phyloP scores from a whole-genome alignment of 2,329 filamentous ascomycete genomes.

The Nannizziopsis arthrosporioides region DNA sequence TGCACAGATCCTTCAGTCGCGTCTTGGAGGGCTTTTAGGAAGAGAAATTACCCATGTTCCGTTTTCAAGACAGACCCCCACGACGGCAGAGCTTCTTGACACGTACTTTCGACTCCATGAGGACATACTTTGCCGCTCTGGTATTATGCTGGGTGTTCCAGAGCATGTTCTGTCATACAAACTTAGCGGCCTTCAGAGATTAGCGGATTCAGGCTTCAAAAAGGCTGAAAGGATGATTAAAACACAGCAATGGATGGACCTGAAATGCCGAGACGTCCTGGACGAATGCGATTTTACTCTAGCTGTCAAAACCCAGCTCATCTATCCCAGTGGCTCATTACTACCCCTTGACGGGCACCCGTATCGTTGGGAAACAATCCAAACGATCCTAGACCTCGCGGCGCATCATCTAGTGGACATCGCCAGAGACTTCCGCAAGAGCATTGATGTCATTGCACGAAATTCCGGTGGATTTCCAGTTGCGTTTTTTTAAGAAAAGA shows the following conservation, averaged over 20 bases:
- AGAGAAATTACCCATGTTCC: constrained; percentile 47
- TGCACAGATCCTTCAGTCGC: constrained; percentile 43
- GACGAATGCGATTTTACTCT: constrained; percentile 51
- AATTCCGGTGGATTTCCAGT: constrained; percentile 2
- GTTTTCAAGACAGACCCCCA: constrained; percentile 39
- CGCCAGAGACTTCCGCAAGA: not conserved
- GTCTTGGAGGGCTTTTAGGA: constrained; percentile 45
- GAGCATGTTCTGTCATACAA: constrained; percentile 56
- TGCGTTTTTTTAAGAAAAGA: constrained; percentile 5
- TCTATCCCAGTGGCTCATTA: constrained; percentile 45
- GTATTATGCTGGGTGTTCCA: constrained; percentile 49
- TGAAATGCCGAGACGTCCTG: constrained; percentile 37
- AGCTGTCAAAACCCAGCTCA: constrained; percentile 44
- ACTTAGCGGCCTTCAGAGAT: constrained; percentile 38
- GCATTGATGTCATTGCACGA: constrained; percentile 1
- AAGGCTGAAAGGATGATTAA: constrained; percentile 41
- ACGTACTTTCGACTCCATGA: constrained; percentile 7
- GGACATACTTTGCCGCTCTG: constrained; percentile 28
- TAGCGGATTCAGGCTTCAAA: constrained; percentile 44
- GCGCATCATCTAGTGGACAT: not conserved
- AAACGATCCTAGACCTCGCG: constrained; percentile 20
- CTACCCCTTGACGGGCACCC: constrained; percentile 43
- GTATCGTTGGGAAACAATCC: constrained; percentile 39
- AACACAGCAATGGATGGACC: constrained; percentile 36
- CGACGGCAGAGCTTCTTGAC: constrained; percentile 17